Evolutionary conservation across 1,284 basidiomycete genomes (phyloP).

Genomic region (Veloboletus limbatus): DNA sequence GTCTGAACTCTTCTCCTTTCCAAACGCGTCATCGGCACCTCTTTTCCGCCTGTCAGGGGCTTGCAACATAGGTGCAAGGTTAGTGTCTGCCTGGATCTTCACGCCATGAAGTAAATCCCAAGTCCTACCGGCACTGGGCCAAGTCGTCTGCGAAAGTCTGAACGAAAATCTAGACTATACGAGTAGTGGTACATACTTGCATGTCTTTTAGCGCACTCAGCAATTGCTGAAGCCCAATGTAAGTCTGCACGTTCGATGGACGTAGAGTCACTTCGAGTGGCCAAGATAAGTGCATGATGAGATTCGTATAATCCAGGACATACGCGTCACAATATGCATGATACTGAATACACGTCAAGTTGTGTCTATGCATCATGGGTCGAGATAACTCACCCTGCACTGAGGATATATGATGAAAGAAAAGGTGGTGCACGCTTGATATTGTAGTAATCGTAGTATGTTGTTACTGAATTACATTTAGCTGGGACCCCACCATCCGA

Average conservation of each 20-base stretch:
- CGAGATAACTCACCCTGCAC: conserved; percentile 58
- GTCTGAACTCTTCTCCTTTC: conserved; percentile 48
- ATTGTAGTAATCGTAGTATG: conserved; percentile 60
- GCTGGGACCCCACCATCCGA: background rate
- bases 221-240: conserved; percentile 63
- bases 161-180: conserved; percentile 7
- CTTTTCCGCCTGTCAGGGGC: conserved; percentile 53
- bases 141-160: conserved; percentile 42
- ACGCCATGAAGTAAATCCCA: conserved; percentile 71
- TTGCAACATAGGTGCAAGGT: conserved; percentile 35
- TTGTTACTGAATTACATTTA: conserved; percentile 44
- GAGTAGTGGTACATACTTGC: conserved; percentile 45
- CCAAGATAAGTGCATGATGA: conserved; percentile 7
- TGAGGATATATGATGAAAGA: conserved; percentile 72
- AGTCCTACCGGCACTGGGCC: conserved; percentile 74
- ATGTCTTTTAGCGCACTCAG: conserved; percentile 69
- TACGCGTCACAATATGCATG: conserved; percentile 79
- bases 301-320: conserved; percentile 23
- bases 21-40: conserved; percentile 64
- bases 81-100: conserved; percentile 51
- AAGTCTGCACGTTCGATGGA: conserved; percentile 67
- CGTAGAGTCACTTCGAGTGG: conserved; percentile 57
- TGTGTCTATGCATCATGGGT: background rate
- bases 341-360: conserved; percentile 48
- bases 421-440: conserved; percentile 67